These are phyloP conservation scores for Elongisporangium senticosum DNA, from an alignment of 352 stramenopile species.

Conservation along the genomic window DNA sequence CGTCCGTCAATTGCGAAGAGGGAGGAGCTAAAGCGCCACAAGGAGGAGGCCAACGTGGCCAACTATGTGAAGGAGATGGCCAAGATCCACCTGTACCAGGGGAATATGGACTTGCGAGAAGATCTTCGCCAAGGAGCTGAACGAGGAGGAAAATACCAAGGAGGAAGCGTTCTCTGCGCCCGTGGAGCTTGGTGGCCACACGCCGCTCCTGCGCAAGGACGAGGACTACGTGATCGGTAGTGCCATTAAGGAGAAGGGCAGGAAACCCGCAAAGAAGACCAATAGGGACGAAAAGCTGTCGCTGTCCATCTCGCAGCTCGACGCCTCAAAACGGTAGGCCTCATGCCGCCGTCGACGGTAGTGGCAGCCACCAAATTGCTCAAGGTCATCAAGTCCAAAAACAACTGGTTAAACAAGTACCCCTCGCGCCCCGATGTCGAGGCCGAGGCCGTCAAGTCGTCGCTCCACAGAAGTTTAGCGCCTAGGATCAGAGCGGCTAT, in stretches of 20 bases:
- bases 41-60: slow-evolving; percentile 91
- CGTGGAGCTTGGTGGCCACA: slow-evolving; percentile 90
- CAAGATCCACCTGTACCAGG: slow-evolving; percentile 95
- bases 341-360: slow-evolving; percentile 87
- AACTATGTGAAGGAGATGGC: slow-evolving; percentile 94
- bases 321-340: slow-evolving; percentile 91
- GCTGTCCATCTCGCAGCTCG: slow-evolving; percentile 68
- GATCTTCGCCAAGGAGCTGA: slow-evolving; percentile 86
- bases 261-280: slow-evolving; percentile 55
- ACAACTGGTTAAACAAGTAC: slow-evolving; percentile 82
- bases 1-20: slow-evolving; percentile 84
- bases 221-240: slow-evolving; percentile 81
- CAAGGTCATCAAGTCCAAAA: slow-evolving; percentile 94
- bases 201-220: slow-evolving; percentile 83
- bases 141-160: slow-evolving; percentile 40
- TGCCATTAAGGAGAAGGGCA: slow-evolving; percentile 70
- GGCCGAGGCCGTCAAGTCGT: slow-evolving; percentile 14
- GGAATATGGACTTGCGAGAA: slow-evolving; percentile 95
- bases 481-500: slow-evolving; percentile 71
- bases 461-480: slow-evolving; percentile 80
- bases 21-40: slow-evolving; percentile 79
- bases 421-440: slow-evolving; percentile 39
- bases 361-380: slow-evolving; percentile 83
- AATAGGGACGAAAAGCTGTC: slow-evolving; percentile 81
- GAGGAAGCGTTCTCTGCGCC: slow-evolving; percentile 28